Evolutionary conservation across 2,329 filamentous ascomycete genomes (phyloP), one percentile per base, ranked within the genome.

Genomic region (Alternaria ventricosa): DNA sequence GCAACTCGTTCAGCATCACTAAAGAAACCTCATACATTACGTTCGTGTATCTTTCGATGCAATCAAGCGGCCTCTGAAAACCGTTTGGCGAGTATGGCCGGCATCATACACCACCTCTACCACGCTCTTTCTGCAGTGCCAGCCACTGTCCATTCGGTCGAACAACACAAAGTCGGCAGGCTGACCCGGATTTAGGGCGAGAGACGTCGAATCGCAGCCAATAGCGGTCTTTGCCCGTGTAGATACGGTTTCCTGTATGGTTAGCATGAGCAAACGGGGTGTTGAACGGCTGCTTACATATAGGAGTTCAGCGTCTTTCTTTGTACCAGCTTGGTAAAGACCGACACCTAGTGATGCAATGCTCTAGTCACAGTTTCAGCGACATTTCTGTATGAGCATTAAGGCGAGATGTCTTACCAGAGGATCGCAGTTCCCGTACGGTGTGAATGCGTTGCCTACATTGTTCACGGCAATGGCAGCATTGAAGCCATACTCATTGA

Each of bases 361-460:
- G 13, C 47, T 41, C 61, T 63, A 12, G 27, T 10, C 22, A 15
- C 18, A 4, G 30, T 11, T 10, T 63, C 13, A 59, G 60, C 13
- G 13, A 36, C 50, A 2, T 4, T 15, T 5, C 12, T 6, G 6
- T 3, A 8, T 44, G 15, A 10, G 1, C 13, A 4, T 63, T 13
- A 13, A 43, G 3, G 55, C 13, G n/a, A 82, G 82, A 20, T 27
- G 18, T 25, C 51, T 56, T 43, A 63, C 61, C 53, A 93, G 74
- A 1, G 90, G 90, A 78, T 92, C 90, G 43, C 86, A 88, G 18
- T 82, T 87, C 0, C 90, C 90, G 71, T 89, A 87, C 0, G 90
- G 90, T 7, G 90, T 92, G 70, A 93, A 92, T 0, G 90, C 89
- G 73, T 93, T 93, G 18, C 90, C 90, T 13, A 93, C 87, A 71